Conservation (phyloP, 2,329 filamentous ascomycete species). For the Apiospora pterosperma region DNA sequence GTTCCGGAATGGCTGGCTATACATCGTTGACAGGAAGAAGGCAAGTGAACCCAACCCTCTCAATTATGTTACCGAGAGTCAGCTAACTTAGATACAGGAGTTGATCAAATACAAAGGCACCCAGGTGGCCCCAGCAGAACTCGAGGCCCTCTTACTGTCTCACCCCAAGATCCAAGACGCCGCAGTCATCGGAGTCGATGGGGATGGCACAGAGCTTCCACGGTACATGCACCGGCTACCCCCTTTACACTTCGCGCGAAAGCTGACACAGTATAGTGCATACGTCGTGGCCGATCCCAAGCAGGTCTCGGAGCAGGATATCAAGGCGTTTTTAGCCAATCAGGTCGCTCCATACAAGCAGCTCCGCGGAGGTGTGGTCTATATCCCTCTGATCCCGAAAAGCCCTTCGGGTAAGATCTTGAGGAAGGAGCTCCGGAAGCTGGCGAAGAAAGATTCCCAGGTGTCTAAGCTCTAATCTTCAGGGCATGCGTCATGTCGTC, state of each 20-base stretch:
- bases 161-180: slow-evolving; percentile 39
- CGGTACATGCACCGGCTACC: slow-evolving; percentile 46
- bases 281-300: slow-evolving; percentile 22
- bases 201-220: slow-evolving; percentile 36
- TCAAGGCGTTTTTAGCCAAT: slow-evolving; percentile 20
- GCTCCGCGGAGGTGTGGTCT: slow-evolving; percentile 31
- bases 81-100: slow-evolving; percentile 43
- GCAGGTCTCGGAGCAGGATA: slow-evolving; percentile 17
- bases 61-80: neutral
- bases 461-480: slow-evolving; percentile 15
- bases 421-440: slow-evolving; percentile 27
- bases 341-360: slow-evolving; percentile 29
- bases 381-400: slow-evolving; percentile 32
- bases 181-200: slow-evolving; percentile 52
- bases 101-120: slow-evolving; percentile 48
- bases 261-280: slow-evolving; percentile 13
- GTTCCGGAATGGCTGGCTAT: slow-evolving; percentile 64
- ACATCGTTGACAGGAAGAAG: slow-evolving; percentile 72
- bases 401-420: slow-evolving; percentile 35
- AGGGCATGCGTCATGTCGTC: neutral
- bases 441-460: slow-evolving; percentile 17
- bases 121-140: slow-evolving; percentile 58
- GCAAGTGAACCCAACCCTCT: slow-evolving; percentile 16
- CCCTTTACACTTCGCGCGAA: slow-evolving; percentile 27
- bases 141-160: slow-evolving; percentile 36